These are phyloP conservation scores for Turnera subulata DNA, from an alignment of 345 rosid species.

Conservation along the genomic window DNA sequence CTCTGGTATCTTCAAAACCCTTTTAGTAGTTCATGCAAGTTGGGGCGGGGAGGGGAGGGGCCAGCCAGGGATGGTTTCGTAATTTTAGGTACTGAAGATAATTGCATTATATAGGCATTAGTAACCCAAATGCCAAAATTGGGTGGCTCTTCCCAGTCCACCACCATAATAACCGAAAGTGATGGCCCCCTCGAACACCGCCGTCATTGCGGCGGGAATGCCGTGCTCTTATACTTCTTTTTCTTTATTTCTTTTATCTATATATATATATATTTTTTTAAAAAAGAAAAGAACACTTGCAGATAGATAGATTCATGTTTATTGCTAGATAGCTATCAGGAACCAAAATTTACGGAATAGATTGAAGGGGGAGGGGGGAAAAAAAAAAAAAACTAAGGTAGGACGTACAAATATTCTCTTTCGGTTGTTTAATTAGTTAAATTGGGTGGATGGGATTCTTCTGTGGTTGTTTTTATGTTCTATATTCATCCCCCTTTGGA, in stretches of 20 bases:
- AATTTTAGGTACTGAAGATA: slow-evolving; percentile 26
- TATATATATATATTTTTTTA: neutral
- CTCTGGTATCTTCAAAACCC: neutral
- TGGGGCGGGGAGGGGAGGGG: slow-evolving; percentile 14
- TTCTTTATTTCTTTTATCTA: neutral
- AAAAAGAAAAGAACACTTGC: neutral
- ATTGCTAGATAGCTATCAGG: too few species aligned
- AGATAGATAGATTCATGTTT: neutral
- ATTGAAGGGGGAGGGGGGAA: too few species aligned
- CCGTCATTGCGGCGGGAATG: slow-evolving; percentile 87
- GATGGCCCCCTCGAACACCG: slow-evolving; percentile 34
- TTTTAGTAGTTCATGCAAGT: slow-evolving; percentile 29
- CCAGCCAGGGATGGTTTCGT: slow-evolving; percentile 25
- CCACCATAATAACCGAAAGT: slow-evolving; percentile 5
- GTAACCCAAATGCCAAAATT: too few species aligned
- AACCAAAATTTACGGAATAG: too few species aligned
- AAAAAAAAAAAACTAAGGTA: neutral
- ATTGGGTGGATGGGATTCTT: neutral
- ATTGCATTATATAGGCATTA: slow-evolving; percentile 14
- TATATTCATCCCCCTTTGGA: slow-evolving; percentile 18
- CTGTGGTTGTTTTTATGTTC: slow-evolving; percentile 16
- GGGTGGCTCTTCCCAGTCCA: neutral
- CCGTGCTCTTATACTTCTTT: slow-evolving; percentile 45
- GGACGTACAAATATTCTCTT: neutral
- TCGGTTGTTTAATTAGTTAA: neutral